Evolutionary conservation across 2,329 filamentous ascomycete genomes (phyloP).

Genomic region (Metarhizium guizhouense): DNA sequence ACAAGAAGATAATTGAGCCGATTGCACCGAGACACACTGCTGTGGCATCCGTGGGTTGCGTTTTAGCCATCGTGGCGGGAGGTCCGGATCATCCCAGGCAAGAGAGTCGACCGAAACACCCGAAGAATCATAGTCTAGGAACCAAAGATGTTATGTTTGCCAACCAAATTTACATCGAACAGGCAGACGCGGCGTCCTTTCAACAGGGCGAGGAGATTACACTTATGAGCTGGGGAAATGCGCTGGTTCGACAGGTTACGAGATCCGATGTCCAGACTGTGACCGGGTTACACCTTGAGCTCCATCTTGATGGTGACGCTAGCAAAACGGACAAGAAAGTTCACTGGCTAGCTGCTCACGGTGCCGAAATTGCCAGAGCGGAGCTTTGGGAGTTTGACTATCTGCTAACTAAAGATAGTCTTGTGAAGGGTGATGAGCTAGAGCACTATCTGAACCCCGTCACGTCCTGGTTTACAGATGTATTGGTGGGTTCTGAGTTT

Average conservation of each 20-base stretch:
- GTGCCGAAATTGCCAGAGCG: not conserved
- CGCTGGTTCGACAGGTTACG: not conserved
- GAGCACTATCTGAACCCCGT: not conserved
- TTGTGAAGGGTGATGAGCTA: not conserved
- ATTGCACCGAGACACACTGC: constrained; percentile 61
- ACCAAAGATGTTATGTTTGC: constrained; percentile 1
- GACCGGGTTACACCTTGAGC: not conserved
- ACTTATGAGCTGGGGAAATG: not conserved
- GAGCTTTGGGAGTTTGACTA: constrained; percentile 2
- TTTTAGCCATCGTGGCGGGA: constrained; percentile 21
- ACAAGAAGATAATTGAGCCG: constrained; percentile 70
- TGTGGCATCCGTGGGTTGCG: constrained; percentile 54
- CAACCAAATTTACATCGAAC: not conserved
- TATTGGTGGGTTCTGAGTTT: not conserved
- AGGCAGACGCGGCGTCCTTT: not conserved
- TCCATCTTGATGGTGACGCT: not conserved
- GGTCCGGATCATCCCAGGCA: not conserved
- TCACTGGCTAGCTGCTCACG: constrained; percentile 2
- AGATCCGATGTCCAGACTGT: not conserved
- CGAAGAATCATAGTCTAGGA: not conserved
- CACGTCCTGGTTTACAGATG: not conserved
- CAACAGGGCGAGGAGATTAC: not conserved
- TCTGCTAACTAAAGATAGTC: not conserved
- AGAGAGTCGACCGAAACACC: constrained; percentile 1
- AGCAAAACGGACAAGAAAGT: constrained; percentile 1